These are phyloP conservation scores for Penicillium paradoxum DNA, from an alignment of 495 filamentous ascomycete species.

Conservation along the genomic window DNA sequence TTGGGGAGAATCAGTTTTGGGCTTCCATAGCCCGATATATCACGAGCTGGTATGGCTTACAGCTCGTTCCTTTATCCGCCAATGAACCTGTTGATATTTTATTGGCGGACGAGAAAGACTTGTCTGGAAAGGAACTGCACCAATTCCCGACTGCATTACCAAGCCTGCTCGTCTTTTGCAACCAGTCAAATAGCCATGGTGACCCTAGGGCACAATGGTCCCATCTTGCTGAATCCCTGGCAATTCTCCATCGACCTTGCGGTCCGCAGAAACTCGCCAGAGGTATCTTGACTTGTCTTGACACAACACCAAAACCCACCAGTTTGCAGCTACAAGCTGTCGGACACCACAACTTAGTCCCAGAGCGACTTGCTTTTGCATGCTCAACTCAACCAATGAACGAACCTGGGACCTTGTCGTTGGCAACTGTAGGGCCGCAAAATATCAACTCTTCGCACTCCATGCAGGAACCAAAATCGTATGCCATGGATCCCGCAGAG, in stretches of 20 bases:
- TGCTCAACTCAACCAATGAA: background rate
- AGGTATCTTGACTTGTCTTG: slow-evolving; percentile 33
- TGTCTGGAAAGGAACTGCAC: slow-evolving; percentile 8
- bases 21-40: slow-evolving; percentile 18
- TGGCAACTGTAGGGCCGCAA: background rate
- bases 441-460: background rate
- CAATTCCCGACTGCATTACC: slow-evolving; percentile 11
- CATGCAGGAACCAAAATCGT: no score
- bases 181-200: slow-evolving; percentile 10
- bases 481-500: background rate
- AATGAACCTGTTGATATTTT: slow-evolving; percentile 25
- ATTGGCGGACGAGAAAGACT: slow-evolving; percentile 30
- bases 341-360: background rate
- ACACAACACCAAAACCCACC: background rate
- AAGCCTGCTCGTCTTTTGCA: slow-evolving; percentile 23
- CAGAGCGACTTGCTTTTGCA: background rate
- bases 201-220: slow-evolving; percentile 16
- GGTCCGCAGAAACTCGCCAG: slow-evolving; percentile 60
- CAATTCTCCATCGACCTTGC: slow-evolving; percentile 43
- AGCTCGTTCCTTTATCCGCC: slow-evolving; percentile 27
- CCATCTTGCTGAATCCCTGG: slow-evolving; percentile 23
- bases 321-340: no score
- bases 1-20: slow-evolving; percentile 4
- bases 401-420: background rate
- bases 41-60: slow-evolving; percentile 39